Base-by-base conservation (phyloP, 1,284 basidiomycete species). In the Stygiomarasmius scandens region DNA sequence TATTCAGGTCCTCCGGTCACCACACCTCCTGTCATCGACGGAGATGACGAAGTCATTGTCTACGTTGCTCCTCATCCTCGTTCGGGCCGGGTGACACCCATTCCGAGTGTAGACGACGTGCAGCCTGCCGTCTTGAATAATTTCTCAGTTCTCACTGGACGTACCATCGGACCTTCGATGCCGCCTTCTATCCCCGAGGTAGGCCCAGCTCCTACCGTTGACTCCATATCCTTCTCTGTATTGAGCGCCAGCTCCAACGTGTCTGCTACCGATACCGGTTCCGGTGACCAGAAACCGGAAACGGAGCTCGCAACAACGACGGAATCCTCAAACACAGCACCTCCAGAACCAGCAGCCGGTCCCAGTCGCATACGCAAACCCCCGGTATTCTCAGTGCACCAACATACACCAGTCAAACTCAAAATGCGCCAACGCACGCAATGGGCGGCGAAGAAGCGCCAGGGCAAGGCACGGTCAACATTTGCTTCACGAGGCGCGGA, bases 1-100 rank as follows among this genome's bases (percentile, higher is more conserved):
- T 38, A 12, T 19, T 16, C 51, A 23, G 41, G 20, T 4, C 36
- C 34, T 2, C 14, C 50, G 32, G 80, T 83, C 60, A 75, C 77
- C 0, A 50, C 68, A 16, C 75, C 79, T 52, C 73, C 75, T 1
- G 74, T 75, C 11, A 41, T 41, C 11, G 38, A 41, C n/a, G 38
- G 38, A 49, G 79, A 82, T 3, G 84, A 85, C 27, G 84, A 85
- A 58, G 62, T 75, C 0, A 85, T 86, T 49, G 83, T 86, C 14
- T 86, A 86, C 62, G 80, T 79, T n/a, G 84, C 83, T 1, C 84
- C 84, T 0, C 77, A 83, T 63, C 83, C 82, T 10, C 75, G 77
- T 11, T 66, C 67, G 8, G 48, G 57, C 16, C 22, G 63, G 27
- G 24, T 55, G 8, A 14, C 62, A 1, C 60, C 69, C 4, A 55